A percentile compares a stretch with the other conserved stretches of the same genome.
These are phyloP conservation scores for Leonotis leonurus DNA, from an alignment of 257 asterid species.

Conservation along the genomic window DNA sequence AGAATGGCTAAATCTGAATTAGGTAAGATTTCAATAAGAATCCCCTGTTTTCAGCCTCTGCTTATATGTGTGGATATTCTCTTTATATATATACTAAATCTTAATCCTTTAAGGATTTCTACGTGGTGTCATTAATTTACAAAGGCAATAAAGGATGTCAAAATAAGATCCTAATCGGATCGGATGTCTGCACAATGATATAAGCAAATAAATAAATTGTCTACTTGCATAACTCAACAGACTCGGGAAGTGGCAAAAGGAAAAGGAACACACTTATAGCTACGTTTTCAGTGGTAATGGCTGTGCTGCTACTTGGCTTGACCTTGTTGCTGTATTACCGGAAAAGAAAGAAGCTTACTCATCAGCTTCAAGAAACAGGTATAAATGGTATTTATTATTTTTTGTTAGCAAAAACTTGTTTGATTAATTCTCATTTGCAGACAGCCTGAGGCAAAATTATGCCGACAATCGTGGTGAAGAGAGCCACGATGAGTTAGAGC, in stretches of 20 bases:
- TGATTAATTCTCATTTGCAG: background rate
- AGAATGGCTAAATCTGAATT: conserved; percentile 32
- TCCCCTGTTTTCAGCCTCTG: background rate
- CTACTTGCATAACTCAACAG: background rate
- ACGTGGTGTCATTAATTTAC: too few species aligned
- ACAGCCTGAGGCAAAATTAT: background rate
- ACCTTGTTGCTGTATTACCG: background rate
- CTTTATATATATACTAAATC: too few species aligned
- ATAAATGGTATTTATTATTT: background rate
- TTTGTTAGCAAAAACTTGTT: background rate
- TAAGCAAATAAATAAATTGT: too few species aligned
- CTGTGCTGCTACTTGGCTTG: background rate
- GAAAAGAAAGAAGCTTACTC: background rate
- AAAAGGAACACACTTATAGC: background rate
- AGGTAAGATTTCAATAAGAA: conserved; percentile 4
- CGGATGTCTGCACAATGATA: background rate
- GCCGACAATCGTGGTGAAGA: background rate
- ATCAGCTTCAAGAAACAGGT: background rate
- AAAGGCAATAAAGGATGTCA: too few species aligned
- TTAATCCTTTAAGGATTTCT: too few species aligned
- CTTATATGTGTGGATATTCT: background rate
- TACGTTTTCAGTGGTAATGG: background rate
- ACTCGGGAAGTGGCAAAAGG: background rate
- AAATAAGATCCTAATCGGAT: background rate
- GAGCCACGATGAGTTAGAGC: background rate